Evolutionary conservation across 805 yeast species (phyloP), one percentile per base, ranked within the genome.

Genomic region (Yarrowia osloensis): DNA sequence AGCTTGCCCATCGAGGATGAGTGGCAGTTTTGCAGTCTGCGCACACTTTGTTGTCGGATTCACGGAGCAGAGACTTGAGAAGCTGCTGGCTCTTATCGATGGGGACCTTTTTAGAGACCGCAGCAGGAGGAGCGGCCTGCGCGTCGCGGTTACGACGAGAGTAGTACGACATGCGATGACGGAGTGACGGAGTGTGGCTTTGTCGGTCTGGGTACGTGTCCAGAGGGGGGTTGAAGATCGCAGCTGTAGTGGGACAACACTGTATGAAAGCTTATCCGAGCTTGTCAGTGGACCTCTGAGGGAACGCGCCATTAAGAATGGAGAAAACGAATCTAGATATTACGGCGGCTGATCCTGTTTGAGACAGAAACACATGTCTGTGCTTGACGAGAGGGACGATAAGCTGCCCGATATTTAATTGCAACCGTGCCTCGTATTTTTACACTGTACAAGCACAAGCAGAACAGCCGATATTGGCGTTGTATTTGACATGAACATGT

Each of bases 1-100:
- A 94, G 21, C 96, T 88, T 12, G 98, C 97, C 99, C 99, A 94
- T 66, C 98, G 84, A 24, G 99, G 99, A 77, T 94, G 96, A 39
- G 88, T 84, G 15, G 94, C 84, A 0, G 87, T 83, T 77, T 95
- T 94, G 79, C 99, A 94, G 77, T 94, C 99, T 1, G 93, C 97
- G 77, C 99, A 94, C 50, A 80, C 76, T 73, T 85, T 85, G 80
- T 95, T 95, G 40, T 85, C 86, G 0, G 87, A 86, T 72, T 91
- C 97, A 68, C 85, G 86, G 50, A 95, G 83, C 35, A 95, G 81
- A 35, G 88, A 86, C 76, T 86, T 86, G 70, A 95, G 81, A 46
- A 91, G 88, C 74, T 86, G 89, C 76, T 84, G 90, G 76, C 87
- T 88, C 69, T 82, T 80, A 67, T 87, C 84, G 66, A 77, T 71